These are phyloP conservation scores for Blepharisma japonicum DNA, from an alignment of 73 alveolate genomes.

Conservation along the genomic window DNA sequence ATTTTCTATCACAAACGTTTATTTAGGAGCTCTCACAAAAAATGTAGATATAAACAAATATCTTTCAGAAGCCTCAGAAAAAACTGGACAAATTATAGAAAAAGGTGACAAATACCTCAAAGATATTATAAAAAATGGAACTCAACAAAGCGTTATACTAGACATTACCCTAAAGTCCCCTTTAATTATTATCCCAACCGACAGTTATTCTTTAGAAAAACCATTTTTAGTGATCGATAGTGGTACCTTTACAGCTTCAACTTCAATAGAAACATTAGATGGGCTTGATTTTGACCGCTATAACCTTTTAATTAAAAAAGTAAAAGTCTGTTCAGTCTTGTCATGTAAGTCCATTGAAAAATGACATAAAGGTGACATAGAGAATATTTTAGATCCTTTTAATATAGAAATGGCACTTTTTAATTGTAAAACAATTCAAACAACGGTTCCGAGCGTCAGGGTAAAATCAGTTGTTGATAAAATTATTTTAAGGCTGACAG, in stretches of 20 bases:
- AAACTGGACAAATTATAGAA: not conserved
- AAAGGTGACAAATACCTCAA: constrained; percentile 4
- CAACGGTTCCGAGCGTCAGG: not conserved
- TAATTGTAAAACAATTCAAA: not conserved
- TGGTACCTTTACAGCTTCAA: constrained; percentile 37
- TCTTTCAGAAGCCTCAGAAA: not conserved
- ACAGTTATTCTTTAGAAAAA: constrained; percentile 32
- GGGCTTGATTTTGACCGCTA: constrained; percentile 5
- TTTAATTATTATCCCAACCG: constrained; percentile 42
- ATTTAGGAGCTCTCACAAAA: not conserved
- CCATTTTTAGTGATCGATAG: constrained; percentile 39
- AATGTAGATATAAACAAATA: not conserved
- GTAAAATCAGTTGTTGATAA: not conserved
- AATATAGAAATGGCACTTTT: not conserved
- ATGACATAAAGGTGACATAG: not conserved
- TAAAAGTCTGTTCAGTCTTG: not conserved
- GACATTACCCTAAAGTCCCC: constrained; percentile 49
- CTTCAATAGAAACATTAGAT: not conserved
- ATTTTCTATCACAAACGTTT: not conserved
- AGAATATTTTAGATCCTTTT: not conserved
- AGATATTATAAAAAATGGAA: not conserved
- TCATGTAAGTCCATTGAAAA: not conserved
- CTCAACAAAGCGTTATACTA: constrained; percentile 1
- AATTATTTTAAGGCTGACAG: not conserved
- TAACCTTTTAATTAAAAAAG: not conserved